Evolutionary conservation across 768 basidiomycete species (phyloP), one percentile per base, ranked within the genome.

Genomic region (Hygrophorus russula): DNA sequence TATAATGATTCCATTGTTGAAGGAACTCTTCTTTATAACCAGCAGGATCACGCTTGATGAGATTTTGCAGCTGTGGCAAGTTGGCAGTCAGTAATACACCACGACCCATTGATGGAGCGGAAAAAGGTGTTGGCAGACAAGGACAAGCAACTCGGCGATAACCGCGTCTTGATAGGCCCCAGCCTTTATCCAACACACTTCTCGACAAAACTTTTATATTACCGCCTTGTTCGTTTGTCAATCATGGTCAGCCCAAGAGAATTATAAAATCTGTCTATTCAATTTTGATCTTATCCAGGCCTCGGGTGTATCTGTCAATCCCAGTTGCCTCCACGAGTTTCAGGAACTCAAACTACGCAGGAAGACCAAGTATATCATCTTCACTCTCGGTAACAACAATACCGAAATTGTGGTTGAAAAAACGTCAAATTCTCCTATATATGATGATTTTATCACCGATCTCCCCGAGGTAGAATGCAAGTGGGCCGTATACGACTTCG

Each of bases 1-100:
- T 77, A 64, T 93, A 98, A 60, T 94, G 89, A 47, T 87, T 88
- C 83, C 91, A 96, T 70, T 99, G 94, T 50, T 90, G 90, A 12
- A 92, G 58, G 53, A 98, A 99, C 53, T 99, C 96, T 48, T 98
- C 94, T 58, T 78, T 84, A 68, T 99, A 98, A 0, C 77, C 81
- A 7, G 66, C 61, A 2, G 94, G 87, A 59, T 96, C 90, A 35
- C 96, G 76, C 59, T 99, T 99, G 60, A 99, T 92, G 42, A 98
- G 71, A 59, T 97, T 97, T 60, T 98, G 94, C 6, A 99, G 73
- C 57, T 96, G 90, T 0, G 96, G 93, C 7, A 97, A 76, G 56
- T 94, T 94, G 12, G 86, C 76, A 27, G 88, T 82, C 51, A 94
- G 74, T 44, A 91, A 72, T 41, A 83, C 70, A 39, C 85, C 86